phyloP scores from a whole-genome alignment of 2,329 filamentous ascomycete species.

The Fusarium miscanthi region DNA sequence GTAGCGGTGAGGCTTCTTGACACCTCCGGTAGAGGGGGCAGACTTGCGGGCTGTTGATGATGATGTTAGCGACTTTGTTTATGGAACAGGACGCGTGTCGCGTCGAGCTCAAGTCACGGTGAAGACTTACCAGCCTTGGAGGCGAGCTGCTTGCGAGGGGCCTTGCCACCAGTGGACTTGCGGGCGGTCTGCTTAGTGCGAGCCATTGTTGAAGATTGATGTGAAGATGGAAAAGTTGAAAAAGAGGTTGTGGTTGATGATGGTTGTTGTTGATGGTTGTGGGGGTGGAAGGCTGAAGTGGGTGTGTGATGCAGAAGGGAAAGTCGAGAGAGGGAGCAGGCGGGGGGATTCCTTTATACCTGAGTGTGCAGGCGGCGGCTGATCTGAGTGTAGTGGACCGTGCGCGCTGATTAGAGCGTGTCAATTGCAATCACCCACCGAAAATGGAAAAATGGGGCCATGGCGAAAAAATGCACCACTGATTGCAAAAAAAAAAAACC shows the following conservation, averaged over 20 bases:
- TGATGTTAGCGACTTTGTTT: slow-evolving; percentile 21
- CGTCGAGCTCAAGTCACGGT: slow-evolving; percentile 18
- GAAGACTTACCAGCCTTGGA: slow-evolving; percentile 80
- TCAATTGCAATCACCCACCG: slow-evolving; percentile 41
- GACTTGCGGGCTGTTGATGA: slow-evolving; percentile 79
- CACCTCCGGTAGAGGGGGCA: slow-evolving; percentile 94
- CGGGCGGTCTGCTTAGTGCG: slow-evolving; percentile 75
- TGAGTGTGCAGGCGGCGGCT: slow-evolving; percentile 51
- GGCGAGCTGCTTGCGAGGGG: slow-evolving; percentile 93
- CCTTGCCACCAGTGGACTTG: slow-evolving; percentile 85
- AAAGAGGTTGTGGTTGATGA: slow-evolving; percentile 41
- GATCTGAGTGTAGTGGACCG: slow-evolving; percentile 49
- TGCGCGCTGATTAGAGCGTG: slow-evolving; percentile 40
- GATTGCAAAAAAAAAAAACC: slow-evolving; percentile 36
- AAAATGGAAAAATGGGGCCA: slow-evolving; percentile 38
- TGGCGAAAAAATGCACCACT: slow-evolving; percentile 30
- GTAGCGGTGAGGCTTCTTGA: slow-evolving; percentile 94
- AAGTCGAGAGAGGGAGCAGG: slow-evolving; percentile 51
- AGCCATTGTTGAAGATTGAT: slow-evolving; percentile 63
- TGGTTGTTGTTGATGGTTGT: slow-evolving; percentile 46
- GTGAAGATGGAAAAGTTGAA: slow-evolving; percentile 48
- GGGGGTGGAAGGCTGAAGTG: slow-evolving; percentile 47
- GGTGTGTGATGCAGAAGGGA: slow-evolving; percentile 58
- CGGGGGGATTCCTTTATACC: slow-evolving; percentile 60
- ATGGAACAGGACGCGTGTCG: slow-evolving; percentile 17